Conservation (phyloP, 257 asterid species). For the Scutellaria baicalensis region DNA sequence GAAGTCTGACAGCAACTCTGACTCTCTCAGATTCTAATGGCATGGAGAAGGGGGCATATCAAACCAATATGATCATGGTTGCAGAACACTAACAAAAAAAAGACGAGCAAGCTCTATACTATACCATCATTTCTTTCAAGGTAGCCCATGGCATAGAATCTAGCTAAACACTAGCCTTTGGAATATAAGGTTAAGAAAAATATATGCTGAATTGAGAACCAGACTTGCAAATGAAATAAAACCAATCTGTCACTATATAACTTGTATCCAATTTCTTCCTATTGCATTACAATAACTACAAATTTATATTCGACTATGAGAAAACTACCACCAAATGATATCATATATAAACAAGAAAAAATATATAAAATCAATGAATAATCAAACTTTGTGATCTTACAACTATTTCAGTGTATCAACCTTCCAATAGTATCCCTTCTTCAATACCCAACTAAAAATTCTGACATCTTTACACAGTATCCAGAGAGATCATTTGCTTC, state of each 20-base stretch:
- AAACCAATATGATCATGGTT: neutral
- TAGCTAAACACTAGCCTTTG: too few species aligned
- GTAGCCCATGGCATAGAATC: too few species aligned
- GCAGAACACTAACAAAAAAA: neutral
- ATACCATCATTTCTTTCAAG: neutral
- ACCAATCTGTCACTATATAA: too few species aligned
- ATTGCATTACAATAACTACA: neutral
- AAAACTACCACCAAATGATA: neutral
- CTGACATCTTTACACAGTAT: neutral
- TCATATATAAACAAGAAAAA: neutral
- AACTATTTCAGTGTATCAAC: neutral
- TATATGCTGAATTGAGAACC: too few species aligned
- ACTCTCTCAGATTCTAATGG: conserved; percentile 75
- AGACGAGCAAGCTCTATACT: neutral
- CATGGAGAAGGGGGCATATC: conserved; percentile 5
- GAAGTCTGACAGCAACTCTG: conserved; percentile 85
- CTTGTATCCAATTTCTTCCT: neutral
- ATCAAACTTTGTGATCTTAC: neutral
- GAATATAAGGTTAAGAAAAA: too few species aligned
- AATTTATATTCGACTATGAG: neutral
- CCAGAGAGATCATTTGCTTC: neutral
- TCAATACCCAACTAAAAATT: neutral
- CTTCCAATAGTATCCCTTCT: neutral
- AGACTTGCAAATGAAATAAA: too few species aligned
- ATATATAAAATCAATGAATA: neutral